Evolutionary conservation across 1,284 basidiomycete genomes (phyloP), one percentile per base, ranked within the genome.

Genomic region (Leccinum pachyderme): DNA sequence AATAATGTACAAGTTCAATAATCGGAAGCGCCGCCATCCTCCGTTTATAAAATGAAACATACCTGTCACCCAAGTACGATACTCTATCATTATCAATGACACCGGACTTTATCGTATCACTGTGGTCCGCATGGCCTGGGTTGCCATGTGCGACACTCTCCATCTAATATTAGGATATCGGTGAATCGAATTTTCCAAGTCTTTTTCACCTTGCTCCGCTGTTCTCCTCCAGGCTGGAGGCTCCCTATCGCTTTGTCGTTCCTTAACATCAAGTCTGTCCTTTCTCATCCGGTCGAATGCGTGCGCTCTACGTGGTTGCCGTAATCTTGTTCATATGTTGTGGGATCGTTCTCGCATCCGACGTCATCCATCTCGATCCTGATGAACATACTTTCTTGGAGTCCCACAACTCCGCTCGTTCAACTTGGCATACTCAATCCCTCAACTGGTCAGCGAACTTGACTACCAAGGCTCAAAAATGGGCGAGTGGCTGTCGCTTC

Each of bases 401-500:
- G 22, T 69, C 71, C 2, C 82, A 85, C 65, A 86, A 86, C 61
- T 52, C 48, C 25, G 63, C 78, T 45, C 79, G 83, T 48, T 64
- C 66, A 0, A 43, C 56, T 29, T 77, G 81, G 64, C 70, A 70
- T 49, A 80, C 79, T 6, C 53, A 59, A 5, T 64, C 73, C 9
- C 68, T 84, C 12, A 64, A 58, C 7, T 84, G 83, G 82, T 80
- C 79, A 5, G 51, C 64, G 6, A 59, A 65, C 5, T 72, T 83
- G 39, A 81, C 80, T 11, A 59, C 61, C 27, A 73, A 69, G 47
- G 83, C 82, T 5, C 70, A 72, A 55, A n/a, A 56, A 37, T 84
- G 81, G 82, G 81, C 79, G 8, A 70, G 75, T 49, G 63, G 58
- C 5, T 85, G 82, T 64, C 65, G 70, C 29, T 78, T 83, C 58